These are phyloP conservation scores for Pleurostoma richardsiae DNA, from an alignment of 2,329 filamentous ascomycete species.

Conservation along the genomic window DNA sequence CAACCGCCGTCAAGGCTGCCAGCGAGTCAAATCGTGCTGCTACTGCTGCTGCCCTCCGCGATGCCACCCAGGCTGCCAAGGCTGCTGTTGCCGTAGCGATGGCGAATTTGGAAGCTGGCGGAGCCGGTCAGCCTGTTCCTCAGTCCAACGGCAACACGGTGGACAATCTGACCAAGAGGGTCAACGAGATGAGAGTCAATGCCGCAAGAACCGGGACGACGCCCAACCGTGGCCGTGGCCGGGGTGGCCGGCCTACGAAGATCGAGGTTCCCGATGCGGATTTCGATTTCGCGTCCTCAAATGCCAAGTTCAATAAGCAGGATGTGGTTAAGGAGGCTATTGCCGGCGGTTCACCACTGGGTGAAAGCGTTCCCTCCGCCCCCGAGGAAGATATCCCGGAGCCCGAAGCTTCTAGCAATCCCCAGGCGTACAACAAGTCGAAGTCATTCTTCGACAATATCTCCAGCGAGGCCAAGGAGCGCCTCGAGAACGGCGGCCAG, in stretches of 20 bases:
- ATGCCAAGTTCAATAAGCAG: slow-evolving; percentile 85
- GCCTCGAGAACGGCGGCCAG: slow-evolving; percentile 65
- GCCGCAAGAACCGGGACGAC: slow-evolving; percentile 46
- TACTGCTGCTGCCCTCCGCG: slow-evolving; percentile 43
- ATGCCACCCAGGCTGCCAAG: slow-evolving; percentile 69
- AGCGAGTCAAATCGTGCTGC: slow-evolving; percentile 28
- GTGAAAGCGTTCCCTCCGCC: slow-evolving; percentile 40
- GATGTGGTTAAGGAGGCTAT: slow-evolving; percentile 86
- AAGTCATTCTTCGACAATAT: slow-evolving; percentile 98
- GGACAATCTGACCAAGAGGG: slow-evolving; percentile 69
- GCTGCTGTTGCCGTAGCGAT: slow-evolving; percentile 77
- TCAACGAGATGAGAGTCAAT: slow-evolving; percentile 70
- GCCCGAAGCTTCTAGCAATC: slow-evolving; percentile 8
- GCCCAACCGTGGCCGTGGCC: slow-evolving; percentile 37
- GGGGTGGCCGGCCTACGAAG: slow-evolving; percentile 52
- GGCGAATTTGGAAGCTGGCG: slow-evolving; percentile 55
- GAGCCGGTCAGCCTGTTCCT: slow-evolving; percentile 17
- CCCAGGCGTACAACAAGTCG: slow-evolving; percentile 74
- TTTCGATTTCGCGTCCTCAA: slow-evolving; percentile 84
- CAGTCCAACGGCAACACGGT: slow-evolving; percentile 42
- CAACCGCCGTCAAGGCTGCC: slow-evolving; percentile 29
- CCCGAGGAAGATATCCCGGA: slow-evolving; percentile 27
- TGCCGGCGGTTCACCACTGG: slow-evolving; percentile 64
- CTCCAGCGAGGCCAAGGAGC: slow-evolving; percentile 86
- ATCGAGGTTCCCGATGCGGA: slow-evolving; percentile 87